phyloP scores from a whole-genome alignment of 1,139 yeast genomes.

The Saccharomyces uvarum region DNA sequence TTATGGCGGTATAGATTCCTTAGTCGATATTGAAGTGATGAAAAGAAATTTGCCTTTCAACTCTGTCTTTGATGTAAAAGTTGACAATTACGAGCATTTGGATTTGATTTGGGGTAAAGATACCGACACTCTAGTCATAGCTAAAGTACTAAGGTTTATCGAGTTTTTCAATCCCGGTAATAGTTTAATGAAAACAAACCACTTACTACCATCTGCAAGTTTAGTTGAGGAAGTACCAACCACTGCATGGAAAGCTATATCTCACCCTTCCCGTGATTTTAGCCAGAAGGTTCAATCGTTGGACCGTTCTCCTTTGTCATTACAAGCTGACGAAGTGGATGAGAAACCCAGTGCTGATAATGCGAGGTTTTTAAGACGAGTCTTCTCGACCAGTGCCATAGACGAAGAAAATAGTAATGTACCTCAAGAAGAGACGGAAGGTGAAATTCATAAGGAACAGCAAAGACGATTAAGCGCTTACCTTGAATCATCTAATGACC shows the following conservation, averaged over 20 bases:
- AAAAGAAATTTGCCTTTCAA: constrained; percentile 32
- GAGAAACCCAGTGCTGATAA: background rate
- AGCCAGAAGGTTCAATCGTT: background rate
- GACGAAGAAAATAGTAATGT: background rate
- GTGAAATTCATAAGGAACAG: constrained; percentile 1
- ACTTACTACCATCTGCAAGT: background rate
- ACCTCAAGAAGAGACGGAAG: background rate
- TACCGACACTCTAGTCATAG: constrained; percentile 47
- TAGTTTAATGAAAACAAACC: background rate
- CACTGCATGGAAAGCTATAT: background rate
- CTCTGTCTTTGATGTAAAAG: constrained; percentile 31
- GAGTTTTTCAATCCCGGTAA: constrained; percentile 7
- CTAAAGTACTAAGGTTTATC: constrained; percentile 43
- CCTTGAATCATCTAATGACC: constrained; percentile 3
- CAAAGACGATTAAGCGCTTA: constrained; percentile 5
- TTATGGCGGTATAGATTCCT: constrained; percentile 73
- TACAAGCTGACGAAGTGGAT: background rate
- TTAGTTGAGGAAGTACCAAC: background rate
- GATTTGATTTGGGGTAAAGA: constrained; percentile 85
- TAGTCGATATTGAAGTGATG: constrained; percentile 79
- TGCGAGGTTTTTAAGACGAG: background rate
- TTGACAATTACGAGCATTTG: constrained; percentile 60
- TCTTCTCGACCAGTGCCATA: background rate
- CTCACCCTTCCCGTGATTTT: background rate
- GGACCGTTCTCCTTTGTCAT: background rate